Conservation (phyloP, 2,329 filamentous ascomycete species). For the Epichloe sp. region DNA sequence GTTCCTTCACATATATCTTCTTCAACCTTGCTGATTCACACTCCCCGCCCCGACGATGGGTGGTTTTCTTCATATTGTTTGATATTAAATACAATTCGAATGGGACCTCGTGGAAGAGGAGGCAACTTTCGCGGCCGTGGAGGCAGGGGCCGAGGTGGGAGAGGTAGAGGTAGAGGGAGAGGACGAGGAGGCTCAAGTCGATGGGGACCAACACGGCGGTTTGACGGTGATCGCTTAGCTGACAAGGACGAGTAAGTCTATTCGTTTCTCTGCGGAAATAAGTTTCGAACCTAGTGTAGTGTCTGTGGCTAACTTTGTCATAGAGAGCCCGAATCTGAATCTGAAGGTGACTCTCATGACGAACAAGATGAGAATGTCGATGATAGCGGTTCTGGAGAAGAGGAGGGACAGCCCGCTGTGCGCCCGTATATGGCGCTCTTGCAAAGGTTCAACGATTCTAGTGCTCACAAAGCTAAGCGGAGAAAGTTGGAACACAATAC, state of each 20-base stretch:
- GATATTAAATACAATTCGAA: constrained; percentile 8
- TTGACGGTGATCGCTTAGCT: constrained; percentile 22
- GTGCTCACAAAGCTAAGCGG: constrained; percentile 37
- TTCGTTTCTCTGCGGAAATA: background rate
- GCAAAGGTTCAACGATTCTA: constrained; percentile 38
- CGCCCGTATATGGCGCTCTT: constrained; percentile 45
- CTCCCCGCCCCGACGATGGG: no score
- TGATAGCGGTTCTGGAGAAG: constrained; percentile 29
- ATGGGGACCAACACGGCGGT: constrained; percentile 24
- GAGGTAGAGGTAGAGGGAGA: constrained; percentile 14
- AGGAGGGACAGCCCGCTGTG: constrained; percentile 26
- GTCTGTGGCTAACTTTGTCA: background rate
- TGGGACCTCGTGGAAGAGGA: constrained; percentile 24
- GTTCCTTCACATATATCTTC: no score
- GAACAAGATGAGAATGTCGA: constrained; percentile 25
- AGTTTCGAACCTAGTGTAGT: background rate
- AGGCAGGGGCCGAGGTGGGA: constrained; percentile 13
- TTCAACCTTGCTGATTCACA: background rate
- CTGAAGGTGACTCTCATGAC: constrained; percentile 12
- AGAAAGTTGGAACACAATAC: constrained; percentile 37
- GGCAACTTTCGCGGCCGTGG: constrained; percentile 21
- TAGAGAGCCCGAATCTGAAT: constrained; percentile 8
- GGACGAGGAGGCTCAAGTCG: constrained; percentile 21
- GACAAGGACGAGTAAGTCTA: constrained; percentile 24
- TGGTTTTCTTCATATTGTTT: background rate